phyloP scores from a whole-genome alignment of 805 yeast genomes.

The Candida sakaeoensis region DNA sequence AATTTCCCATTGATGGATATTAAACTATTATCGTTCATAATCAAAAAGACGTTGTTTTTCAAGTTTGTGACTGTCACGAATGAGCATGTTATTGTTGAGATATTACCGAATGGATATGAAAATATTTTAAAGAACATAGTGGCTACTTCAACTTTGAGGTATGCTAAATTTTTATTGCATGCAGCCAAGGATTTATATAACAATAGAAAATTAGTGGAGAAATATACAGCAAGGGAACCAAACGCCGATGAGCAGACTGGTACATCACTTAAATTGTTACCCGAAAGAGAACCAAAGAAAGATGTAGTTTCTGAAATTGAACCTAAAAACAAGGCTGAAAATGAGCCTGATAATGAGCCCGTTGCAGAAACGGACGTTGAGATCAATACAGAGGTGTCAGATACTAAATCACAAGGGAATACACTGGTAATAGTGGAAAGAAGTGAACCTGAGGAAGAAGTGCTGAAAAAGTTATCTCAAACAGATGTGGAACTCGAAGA shows the following conservation, averaged over 20 bases:
- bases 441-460: too few relatives aligned
- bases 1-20: constrained; percentile 10
- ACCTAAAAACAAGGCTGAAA: too few relatives aligned
- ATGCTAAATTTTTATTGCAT: constrained; percentile 10
- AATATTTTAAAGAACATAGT: constrained; percentile 19
- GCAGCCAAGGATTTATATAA: constrained; percentile 8
- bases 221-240: constrained; percentile 1
- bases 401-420: too few relatives aligned
- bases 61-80: constrained; percentile 19
- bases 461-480: too few relatives aligned
- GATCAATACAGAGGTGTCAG: too few relatives aligned
- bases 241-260: too few relatives aligned
- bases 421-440: too few relatives aligned
- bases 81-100: constrained; percentile 19
- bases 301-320: constrained; percentile 9
- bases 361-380: constrained; percentile 14
- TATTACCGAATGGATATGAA: constrained; percentile 17
- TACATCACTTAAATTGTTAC: too few relatives aligned
- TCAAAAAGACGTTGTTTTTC: constrained; percentile 11
- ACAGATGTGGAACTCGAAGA: too few relatives aligned
- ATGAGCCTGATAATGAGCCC: constrained; percentile 9
- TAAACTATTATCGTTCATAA: constrained; percentile 9
- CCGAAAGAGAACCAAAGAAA: constrained; percentile 9
- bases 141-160: constrained; percentile 16
- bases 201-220: background rate